Base-by-base conservation (phyloP, 805 yeast genomes). In the Teunomyces kruisii region DNA sequence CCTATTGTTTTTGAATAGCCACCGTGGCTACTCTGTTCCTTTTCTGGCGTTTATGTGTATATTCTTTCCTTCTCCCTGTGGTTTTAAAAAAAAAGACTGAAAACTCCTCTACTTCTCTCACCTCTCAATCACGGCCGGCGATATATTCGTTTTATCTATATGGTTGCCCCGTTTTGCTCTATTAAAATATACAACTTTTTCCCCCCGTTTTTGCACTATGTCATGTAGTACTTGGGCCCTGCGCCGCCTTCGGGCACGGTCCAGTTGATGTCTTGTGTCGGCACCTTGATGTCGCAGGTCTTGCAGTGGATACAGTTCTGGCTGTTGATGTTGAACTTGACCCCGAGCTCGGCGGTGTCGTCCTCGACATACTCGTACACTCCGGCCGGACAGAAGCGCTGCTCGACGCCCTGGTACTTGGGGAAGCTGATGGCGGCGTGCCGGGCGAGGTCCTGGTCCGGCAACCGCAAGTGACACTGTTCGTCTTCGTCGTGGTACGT, bases 171-270 rank as follows among this genome's bases (percentile, higher is more conserved):
- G 6, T 3, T 3, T 19, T 19, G 19, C 17, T 32, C 35, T 32
- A 32, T 32, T 32, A 14, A 13, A 4, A 19, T 32, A 32, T 32
- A 32, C 35, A 15, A 32, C 27, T 19, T 26, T 27, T n/a, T n/a
- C n/a, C n/a, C n/a, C n/a, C n/a, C n/a, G n/a, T n/a, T 37, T 12
- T 15, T 12, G 22, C 6, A 19, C 22, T 15, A 84, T 6, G 96
- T 84, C 84, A 88, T 80, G 64, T 84, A 84, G 64, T 94, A 94
- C 66, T 94, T 94, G 46, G 99, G 99, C 10, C 99, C 99, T 64
- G 87, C 99, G 26, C 98, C 97, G 49, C 99, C 98, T 72, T 94
- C 98, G 6, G 99, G 99, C n/a, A 89, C 96, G 9, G 83, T 80
- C 99, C 99, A 94, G 61, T 80, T 77, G 50, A 94, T 94, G 61